Evolutionary conservation across 1,139 yeast genomes (phyloP).

Genomic region (Hyphopichia buzzinii): DNA sequence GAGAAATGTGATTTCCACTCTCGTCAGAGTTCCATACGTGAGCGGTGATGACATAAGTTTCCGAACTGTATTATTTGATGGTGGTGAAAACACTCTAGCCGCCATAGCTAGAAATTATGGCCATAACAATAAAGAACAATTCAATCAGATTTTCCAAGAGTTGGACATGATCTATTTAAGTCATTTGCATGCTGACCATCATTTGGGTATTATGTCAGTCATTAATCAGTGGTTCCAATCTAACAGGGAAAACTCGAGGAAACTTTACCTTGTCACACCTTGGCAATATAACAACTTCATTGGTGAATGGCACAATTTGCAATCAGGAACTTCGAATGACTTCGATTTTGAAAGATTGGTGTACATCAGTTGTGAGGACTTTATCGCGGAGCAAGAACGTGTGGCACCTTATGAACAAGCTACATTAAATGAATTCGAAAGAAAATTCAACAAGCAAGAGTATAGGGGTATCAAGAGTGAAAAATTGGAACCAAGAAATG

Average conservation of each 20-base stretch:
- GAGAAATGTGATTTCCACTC: conserved; percentile 80
- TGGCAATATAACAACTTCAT: conserved; percentile 71
- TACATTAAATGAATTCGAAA: conserved; percentile 32
- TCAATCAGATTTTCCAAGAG: conserved; percentile 46
- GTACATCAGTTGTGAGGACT: conserved; percentile 69
- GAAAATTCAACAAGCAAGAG: conserved; percentile 22
- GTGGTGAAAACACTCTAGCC: conserved; percentile 92
- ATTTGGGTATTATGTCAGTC: conserved; percentile 74
- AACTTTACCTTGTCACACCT: conserved; percentile 66
- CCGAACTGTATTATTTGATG: conserved; percentile 67
- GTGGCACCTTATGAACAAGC: conserved; percentile 27
- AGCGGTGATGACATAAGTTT: conserved; percentile 27
- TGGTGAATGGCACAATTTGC: conserved; percentile 67
- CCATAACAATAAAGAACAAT: conserved; percentile 32
- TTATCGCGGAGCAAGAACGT: conserved; percentile 26
- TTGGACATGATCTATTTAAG: conserved; percentile 68
- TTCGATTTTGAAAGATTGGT: conserved; percentile 43
- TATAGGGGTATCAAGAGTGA: conserved; percentile 13
- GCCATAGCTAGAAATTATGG: conserved; percentile 65
- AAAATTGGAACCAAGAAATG: conserved; percentile 15
- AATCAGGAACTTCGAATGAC: conserved; percentile 24
- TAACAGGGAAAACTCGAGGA: conserved; percentile 24
- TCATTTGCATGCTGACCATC: conserved; percentile 97
- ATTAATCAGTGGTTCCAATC: conserved; percentile 64
- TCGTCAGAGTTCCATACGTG: conserved; percentile 63